A percentile compares a stretch with the other conserved stretches of the same genome.
Evolutionary conservation across 495 filamentous ascomycete genomes (phyloP).

Genomic region (Neurospora sublineolata): DNA sequence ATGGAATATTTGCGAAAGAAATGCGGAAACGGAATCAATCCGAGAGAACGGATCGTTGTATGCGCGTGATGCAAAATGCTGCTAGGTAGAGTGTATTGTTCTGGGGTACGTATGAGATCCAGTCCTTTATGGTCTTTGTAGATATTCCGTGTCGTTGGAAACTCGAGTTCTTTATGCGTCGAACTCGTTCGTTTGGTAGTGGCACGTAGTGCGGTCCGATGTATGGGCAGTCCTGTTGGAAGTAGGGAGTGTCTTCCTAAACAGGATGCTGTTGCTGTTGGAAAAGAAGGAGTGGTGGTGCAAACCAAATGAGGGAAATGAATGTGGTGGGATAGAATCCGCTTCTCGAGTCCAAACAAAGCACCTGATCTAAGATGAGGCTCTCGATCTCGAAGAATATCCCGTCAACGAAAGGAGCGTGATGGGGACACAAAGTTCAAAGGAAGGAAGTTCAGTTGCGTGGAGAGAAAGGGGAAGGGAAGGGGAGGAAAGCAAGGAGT

Average conservation of each 20-base stretch:
- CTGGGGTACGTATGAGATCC: conserved; percentile 2
- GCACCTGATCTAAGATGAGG: not conserved
- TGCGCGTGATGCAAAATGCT: not conserved
- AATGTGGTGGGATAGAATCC: not conserved
- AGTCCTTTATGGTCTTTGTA: conserved; percentile 2
- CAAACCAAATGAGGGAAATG: not conserved
- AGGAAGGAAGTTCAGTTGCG: not conserved
- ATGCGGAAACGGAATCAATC: not conserved
- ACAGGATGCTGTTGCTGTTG: not conserved
- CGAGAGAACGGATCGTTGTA: not conserved
- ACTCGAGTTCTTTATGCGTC: not conserved
- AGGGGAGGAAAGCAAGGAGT: not conserved
- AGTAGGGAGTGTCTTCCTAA: not conserved
- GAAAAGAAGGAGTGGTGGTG: not conserved
- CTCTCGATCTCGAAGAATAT: not conserved
- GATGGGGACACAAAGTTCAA: not conserved
- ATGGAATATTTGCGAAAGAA: not conserved
- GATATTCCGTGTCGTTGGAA: not conserved
- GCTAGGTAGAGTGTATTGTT: not conserved
- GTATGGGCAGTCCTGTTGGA: not conserved
- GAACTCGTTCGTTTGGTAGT: not conserved
- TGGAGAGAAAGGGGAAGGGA: not conserved
- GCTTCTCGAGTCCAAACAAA: not conserved
- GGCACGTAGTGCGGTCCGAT: not conserved
- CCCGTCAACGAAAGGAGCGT: not conserved